phyloP scores from a whole-genome alignment of 768 basidiomycete species.

The Cyclocybe aegerita region DNA sequence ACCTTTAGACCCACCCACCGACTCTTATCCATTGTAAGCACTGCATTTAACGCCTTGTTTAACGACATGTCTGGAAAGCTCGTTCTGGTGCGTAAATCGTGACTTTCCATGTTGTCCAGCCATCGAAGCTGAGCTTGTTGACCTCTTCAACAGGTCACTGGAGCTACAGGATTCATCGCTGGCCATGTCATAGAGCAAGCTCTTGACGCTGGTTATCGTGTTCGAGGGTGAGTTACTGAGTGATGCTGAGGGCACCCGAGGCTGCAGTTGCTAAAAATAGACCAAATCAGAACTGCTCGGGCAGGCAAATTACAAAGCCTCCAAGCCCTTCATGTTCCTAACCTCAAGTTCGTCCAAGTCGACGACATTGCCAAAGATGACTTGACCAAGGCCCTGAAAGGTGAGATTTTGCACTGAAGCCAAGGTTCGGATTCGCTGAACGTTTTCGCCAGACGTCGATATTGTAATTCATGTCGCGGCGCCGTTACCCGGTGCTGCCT shows the following conservation, averaged over 20 bases:
- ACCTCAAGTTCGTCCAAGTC: constrained; percentile 28
- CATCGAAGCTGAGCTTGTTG: background rate
- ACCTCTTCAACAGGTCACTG: constrained; percentile 34
- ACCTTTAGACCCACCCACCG: too few relatives aligned
- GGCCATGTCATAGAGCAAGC: constrained; percentile 34
- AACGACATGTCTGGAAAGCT: too few relatives aligned
- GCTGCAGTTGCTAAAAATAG: background rate
- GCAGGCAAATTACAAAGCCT: constrained; percentile 25
- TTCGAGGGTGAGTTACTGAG: constrained; percentile 38
- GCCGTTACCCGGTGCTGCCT: constrained; percentile 27
- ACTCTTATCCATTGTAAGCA: too few relatives aligned
- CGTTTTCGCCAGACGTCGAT: constrained; percentile 32
- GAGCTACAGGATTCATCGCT: constrained; percentile 39
- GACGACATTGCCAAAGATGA: constrained; percentile 31
- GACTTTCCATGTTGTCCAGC: background rate
- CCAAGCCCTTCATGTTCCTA: constrained; percentile 18
- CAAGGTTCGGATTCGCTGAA: too few relatives aligned
- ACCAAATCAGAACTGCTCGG: constrained; percentile 28
- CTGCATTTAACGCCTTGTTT: too few relatives aligned
- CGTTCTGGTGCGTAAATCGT: background rate
- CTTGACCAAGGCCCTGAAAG: constrained; percentile 50
- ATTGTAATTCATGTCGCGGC: constrained; percentile 48
- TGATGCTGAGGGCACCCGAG: background rate
- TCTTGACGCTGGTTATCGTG: constrained; percentile 35
- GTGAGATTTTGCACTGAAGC: background rate